Evolutionary conservation across 257 asterid species (phyloP), one percentile per base, ranked within the genome.

Genomic region (Penstemon davidsonii): DNA sequence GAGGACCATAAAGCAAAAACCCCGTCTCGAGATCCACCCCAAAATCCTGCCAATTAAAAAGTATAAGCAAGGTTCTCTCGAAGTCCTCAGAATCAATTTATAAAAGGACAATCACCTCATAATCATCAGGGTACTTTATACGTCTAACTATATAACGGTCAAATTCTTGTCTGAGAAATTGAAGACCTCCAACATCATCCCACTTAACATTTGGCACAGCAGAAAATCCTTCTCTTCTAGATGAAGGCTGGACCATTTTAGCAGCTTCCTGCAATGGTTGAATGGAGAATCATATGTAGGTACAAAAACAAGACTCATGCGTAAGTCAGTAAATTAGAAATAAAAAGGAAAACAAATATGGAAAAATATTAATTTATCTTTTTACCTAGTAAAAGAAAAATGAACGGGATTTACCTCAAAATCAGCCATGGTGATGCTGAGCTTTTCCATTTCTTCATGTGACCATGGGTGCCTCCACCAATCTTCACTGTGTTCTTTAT

Each of bases 1-100:
- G 98, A 73, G 98, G 98, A 60, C 98, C 97, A 79, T 86, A 90
- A 37, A 93, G 98, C 85, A 93, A 79, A 76, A 88, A 86, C 45
- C 98, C 97, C 4, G 88, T 85, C 67, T 82, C 96, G 47, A 79
- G 42, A 60, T 85, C 79, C 66, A 83, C 74, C 43, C 94, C 97
- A 69, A 83, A 82, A 39, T 80, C 76, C 98, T 92, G 80, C 73
- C 77, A 80, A 40, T 46, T 9, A 38, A 42, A 51, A 69, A 61
- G 60, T 40, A 59, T 44, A 36, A 68, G 59, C 18, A 49, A 42
- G 36, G 45, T 43, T 3, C 33, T 25, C 33, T 11, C 50, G 64
- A 60, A 47, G 44, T 6, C 25, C 43, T 18, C 15, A 59, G 50
- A 62, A 56, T 25, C 38, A 55, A 58, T 61, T 13, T 45, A 39